Evolutionary conservation across 2,329 filamentous ascomycete genomes (phyloP).

Genomic region (Chaetomium olivaceum): DNA sequence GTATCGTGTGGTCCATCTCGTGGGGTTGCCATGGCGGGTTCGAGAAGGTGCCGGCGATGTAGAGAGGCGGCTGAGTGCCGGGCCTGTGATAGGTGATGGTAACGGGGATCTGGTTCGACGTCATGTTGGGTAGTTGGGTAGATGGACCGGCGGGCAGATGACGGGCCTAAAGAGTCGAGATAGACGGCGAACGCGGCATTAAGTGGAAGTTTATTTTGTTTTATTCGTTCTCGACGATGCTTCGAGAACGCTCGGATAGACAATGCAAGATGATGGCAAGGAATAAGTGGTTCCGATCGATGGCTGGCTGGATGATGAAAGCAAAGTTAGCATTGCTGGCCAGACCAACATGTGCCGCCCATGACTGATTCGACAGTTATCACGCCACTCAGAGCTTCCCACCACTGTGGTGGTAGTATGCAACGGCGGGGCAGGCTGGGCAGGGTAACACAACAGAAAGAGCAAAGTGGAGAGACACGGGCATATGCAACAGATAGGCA

Average conservation of each 20-base stretch:
- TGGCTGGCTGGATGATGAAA: background rate
- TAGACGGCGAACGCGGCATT: background rate
- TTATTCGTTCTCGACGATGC: background rate
- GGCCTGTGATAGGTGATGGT: slow-evolving; percentile 62
- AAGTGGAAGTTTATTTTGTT: background rate
- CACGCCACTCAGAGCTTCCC: background rate
- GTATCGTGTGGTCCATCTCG: slow-evolving; percentile 61
- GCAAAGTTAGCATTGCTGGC: background rate
- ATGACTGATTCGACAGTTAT: slow-evolving; percentile 1
- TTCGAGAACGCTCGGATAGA: background rate
- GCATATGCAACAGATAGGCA: background rate
- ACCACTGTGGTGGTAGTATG: background rate
- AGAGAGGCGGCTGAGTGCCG: slow-evolving; percentile 66
- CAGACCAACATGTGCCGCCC: background rate
- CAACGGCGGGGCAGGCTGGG: slow-evolving; percentile 8
- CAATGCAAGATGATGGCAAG: too few relatives aligned
- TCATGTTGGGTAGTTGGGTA: too few relatives aligned
- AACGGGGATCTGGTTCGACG: slow-evolving; percentile 45
- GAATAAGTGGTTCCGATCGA: too few relatives aligned
- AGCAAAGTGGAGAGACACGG: background rate
- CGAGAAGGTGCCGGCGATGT: slow-evolving; percentile 68
- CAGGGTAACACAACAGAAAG: slow-evolving; percentile 16
- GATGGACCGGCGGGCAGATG: too few relatives aligned
- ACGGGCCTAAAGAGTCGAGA: background rate
- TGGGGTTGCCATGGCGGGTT: slow-evolving; percentile 65